Percentiles rank a stretch among this genome's conserved stretches.
Evolutionary conservation across 1,284 basidiomycete species (phyloP).

Genomic region (Schizophyllum amplum): DNA sequence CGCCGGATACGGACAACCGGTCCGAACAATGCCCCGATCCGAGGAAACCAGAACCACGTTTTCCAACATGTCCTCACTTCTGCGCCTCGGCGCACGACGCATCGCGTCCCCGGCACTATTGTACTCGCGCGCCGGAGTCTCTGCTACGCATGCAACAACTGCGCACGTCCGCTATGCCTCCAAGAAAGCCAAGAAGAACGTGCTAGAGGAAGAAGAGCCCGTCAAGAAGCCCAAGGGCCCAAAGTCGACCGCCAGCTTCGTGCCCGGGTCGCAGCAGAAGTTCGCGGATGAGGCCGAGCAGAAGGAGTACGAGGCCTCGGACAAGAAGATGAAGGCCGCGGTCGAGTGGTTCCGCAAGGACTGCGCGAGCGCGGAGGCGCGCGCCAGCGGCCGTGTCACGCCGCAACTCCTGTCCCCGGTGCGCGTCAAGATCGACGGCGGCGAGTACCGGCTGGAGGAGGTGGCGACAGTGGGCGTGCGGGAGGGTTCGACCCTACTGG

Average conservation of each 20-base stretch:
- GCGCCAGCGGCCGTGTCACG: conserved; percentile 69
- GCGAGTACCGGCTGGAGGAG: conserved; percentile 47
- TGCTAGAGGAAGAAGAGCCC: conserved; percentile 8
- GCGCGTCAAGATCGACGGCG: conserved; percentile 38
- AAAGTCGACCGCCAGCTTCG: conserved; percentile 42
- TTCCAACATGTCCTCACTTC: neutral
- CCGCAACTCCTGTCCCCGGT: conserved; percentile 65
- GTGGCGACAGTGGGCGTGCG: conserved; percentile 71
- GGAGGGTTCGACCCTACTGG: conserved; percentile 61
- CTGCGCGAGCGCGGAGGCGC: conserved; percentile 54
- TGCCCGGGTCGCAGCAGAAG: conserved; percentile 50
- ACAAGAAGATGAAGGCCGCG: conserved; percentile 52
- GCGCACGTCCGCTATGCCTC: neutral
- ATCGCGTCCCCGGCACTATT: neutral
- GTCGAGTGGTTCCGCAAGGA: conserved; percentile 69
- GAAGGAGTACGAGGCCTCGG: conserved; percentile 49
- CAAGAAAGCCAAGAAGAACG: neutral
- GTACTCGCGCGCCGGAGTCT: neutral
- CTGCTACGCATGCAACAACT: neutral
- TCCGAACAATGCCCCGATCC: too few relatives aligned
- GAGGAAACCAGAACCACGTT: too few relatives aligned
- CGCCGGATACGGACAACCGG: neutral
- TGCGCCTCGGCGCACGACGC: neutral
- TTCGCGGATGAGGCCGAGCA: conserved; percentile 40
- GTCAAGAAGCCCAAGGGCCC: conserved; percentile 23